Base-by-base conservation (phyloP, 164 flowering plant species). In the Stephania japonica region DNA sequence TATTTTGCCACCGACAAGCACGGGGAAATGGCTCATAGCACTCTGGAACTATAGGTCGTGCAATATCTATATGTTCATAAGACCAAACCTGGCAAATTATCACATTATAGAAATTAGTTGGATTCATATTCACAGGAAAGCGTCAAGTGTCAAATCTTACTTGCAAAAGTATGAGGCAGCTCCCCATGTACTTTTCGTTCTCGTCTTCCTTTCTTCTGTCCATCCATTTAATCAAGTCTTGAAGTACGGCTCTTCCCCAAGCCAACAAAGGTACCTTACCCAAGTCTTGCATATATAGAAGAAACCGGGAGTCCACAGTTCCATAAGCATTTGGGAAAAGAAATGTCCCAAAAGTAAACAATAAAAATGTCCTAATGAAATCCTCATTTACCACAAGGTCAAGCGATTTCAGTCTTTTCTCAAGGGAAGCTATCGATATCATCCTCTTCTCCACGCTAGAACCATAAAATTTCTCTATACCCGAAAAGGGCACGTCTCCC, bases 161-260 rank as follows among this genome's bases (percentile, higher is more conserved):
- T 72, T 83, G 87, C 24, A 85, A 81, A 61, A 85, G 76, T 50
- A 82, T 69, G 69, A 85, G 83, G 63, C 85, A 85, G 11, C 87
- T 80, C 59, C 85, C 87, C 19, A 85, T 69, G 56, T 71, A 78
- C 64, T 77, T 75, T 19, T 76, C 66, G 70, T 65, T 78, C 7
- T 16, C 49, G 41, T 21, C 68, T 16, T 77, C 75, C 66, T 80
- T 85, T 68, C 79, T 76, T 47, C 61, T 78, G 63, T 64, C 53
- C 73, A 85, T 50, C 84, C 87, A 83, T 27, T 50, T 19, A 27
- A 73, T 18, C 27, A 83, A 8, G 65, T 85, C 81, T 23, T 80
- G 83, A 66, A 81, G 77, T 19, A 83, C 84, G 73, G 85, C 87
- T n/a, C 70, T 76, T 18, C 87, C 87, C 87, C 87, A 83, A 5